A percentile compares a stretch with the other conserved stretches of the same genome.
These are phyloP conservation scores for Brassica napus DNA, from an alignment of 345 rosid genomes.

Conservation along the genomic window DNA sequence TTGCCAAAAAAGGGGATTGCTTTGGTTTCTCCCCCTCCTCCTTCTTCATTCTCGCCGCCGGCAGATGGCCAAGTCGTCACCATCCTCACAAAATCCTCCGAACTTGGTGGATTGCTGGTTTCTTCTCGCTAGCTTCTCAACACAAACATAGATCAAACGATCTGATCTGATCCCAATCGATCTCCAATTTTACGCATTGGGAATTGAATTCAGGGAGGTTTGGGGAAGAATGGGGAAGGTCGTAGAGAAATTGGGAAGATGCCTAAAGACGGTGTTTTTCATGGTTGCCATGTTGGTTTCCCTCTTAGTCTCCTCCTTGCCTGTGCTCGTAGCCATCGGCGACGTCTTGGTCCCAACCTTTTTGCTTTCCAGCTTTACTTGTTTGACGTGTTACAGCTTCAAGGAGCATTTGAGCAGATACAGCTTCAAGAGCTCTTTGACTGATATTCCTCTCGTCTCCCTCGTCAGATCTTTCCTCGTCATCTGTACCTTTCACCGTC, in stretches of 20 bases:
- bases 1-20: background rate
- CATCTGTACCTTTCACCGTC: background rate
- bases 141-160: background rate
- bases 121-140: conserved; percentile 38
- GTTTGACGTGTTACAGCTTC: conserved; percentile 64
- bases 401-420: conserved; percentile 64
- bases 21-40: background rate
- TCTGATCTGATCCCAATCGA: background rate
- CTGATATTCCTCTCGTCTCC: conserved; percentile 76
- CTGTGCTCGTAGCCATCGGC: conserved; percentile 72
- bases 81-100: conserved; percentile 21
- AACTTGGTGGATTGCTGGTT: conserved; percentile 38
- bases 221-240: conserved; percentile 42
- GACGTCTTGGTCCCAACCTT: conserved; percentile 68
- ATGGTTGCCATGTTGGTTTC: conserved; percentile 95
- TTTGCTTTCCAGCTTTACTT: conserved; percentile 74
- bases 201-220: background rate
- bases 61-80: conserved; percentile 40
- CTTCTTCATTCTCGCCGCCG: conserved; percentile 12
- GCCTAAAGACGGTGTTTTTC: conserved; percentile 70
- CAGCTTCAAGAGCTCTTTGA: conserved; percentile 71
- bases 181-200: background rate
- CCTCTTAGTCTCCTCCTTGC: conserved; percentile 74
- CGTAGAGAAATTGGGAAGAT: conserved; percentile 68
- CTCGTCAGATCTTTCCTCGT: background rate